A percentile compares a stretch with the other conserved stretches of the same genome.
Evolutionary conservation across 2,329 filamentous ascomycete genomes (phyloP).

Genomic region (Aspergillus costaricaensis): DNA sequence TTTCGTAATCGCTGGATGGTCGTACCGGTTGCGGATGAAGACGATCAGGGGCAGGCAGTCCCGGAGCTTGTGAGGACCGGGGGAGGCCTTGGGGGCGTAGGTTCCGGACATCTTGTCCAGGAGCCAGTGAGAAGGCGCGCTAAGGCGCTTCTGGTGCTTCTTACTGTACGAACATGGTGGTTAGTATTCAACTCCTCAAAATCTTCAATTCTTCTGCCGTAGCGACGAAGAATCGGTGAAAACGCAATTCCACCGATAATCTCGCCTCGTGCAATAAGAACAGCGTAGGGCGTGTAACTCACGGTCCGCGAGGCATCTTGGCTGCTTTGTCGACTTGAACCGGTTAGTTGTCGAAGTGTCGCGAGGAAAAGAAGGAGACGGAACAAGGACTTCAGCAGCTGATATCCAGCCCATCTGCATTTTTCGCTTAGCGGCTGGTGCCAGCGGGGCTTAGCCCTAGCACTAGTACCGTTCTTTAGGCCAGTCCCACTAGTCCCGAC

Average conservation of each 20-base stretch:
- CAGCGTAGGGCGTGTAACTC: conserved; percentile 40
- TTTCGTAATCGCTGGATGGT: conserved; percentile 8
- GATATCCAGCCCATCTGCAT: conserved; percentile 26
- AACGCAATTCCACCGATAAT: not conserved
- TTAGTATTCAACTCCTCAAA: conserved; percentile 24
- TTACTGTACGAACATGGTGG: conserved; percentile 61
- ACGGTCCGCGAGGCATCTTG: conserved; percentile 62
- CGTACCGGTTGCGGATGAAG: conserved; percentile 79
- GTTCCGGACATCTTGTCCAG: conserved; percentile 98
- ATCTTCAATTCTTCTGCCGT: not conserved
- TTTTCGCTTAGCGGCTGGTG: conserved; percentile 37
- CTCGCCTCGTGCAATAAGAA: not conserved
- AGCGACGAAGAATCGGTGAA: not conserved
- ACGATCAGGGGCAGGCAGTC: conserved; percentile 99
- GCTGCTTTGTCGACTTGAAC: conserved; percentile 44
- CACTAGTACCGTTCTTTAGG: conserved; percentile 29
- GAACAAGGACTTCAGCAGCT: conserved; percentile 22
- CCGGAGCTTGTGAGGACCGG: conserved; percentile 98
- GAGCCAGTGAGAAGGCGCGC: conserved; percentile 99
- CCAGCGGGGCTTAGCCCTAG: conserved; percentile 33
- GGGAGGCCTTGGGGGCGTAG: conserved; percentile 69
- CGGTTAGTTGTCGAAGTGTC: conserved; percentile 42
- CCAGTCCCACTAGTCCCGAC: not conserved
- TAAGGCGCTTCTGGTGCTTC: conserved; percentile 99
- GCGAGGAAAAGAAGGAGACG: conserved; percentile 26